These are phyloP conservation scores for Colletotrichum limetticola DNA, from an alignment of 2,329 filamentous ascomycete genomes.

Conservation along the genomic window DNA sequence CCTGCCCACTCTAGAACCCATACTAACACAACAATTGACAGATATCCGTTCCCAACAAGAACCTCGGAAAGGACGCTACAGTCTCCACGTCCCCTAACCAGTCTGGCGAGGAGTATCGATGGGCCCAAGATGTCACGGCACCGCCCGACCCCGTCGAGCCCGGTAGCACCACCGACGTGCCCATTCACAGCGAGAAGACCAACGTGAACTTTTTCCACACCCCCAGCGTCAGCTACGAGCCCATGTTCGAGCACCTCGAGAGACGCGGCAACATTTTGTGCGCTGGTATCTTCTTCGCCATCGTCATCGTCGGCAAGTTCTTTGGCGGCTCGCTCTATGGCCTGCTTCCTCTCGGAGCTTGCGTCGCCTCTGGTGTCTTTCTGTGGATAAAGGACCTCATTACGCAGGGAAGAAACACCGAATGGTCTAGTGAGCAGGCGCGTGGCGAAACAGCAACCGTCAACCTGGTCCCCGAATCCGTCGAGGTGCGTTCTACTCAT, in stretches of 20 bases:
- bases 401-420: slow-evolving; percentile 81
- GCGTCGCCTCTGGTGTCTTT: slow-evolving; percentile 81
- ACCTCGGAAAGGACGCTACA: slow-evolving; percentile 79
- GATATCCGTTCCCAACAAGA: slow-evolving; percentile 90
- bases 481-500: slow-evolving; percentile 59
- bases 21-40: slow-evolving; percentile 43
- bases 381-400: slow-evolving; percentile 92
- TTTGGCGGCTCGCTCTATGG: slow-evolving; percentile 84
- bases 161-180: slow-evolving; percentile 90
- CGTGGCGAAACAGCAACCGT: slow-evolving; percentile 86
- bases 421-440: slow-evolving; percentile 89
- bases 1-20: too few species aligned
- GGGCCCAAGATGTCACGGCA: slow-evolving; percentile 88
- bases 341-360: slow-evolving; percentile 77
- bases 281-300: slow-evolving; percentile 75
- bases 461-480: slow-evolving; percentile 91
- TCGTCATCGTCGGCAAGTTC: slow-evolving; percentile 80
- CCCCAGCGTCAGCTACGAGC: slow-evolving; percentile 88
- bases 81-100: slow-evolving; percentile 78
- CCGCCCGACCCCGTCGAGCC: slow-evolving; percentile 87
- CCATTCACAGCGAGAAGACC: slow-evolving; percentile 95
- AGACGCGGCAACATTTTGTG: slow-evolving; percentile 78
- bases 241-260: slow-evolving; percentile 84
- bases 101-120: slow-evolving; percentile 81
- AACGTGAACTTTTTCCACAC: slow-evolving; percentile 97